Evolutionary conservation across 164 flowering plant genomes (phyloP), one percentile per base, ranked within the genome.

Genomic region (Kalanchoe fedtschenkoi): DNA sequence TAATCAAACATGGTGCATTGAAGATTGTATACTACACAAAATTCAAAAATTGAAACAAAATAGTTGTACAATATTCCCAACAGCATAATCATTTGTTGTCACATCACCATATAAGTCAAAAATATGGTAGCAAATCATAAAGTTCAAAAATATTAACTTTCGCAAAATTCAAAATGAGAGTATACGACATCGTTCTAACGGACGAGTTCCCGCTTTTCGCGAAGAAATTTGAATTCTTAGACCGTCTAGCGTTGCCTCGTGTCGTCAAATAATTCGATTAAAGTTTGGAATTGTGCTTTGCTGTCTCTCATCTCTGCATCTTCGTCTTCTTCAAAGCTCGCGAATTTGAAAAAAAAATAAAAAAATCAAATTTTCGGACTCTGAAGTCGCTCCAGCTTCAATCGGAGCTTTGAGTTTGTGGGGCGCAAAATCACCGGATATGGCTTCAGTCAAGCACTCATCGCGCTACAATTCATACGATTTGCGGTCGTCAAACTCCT

Each of bases 401-500:
- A 17, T 19, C 21, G 42, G 17, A 61, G 54, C 37, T n/a, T 6
- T 28, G 5, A 5, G 10, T 21, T 9, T 51, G 0, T 19, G 15
- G 1, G 54, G 11, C 17, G 37, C 56, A 13, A 51, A 35, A 21
- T 47, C 58, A 55, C 29, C 39, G 2, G 9, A 42, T 60, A 84
- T 84, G 89, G 75, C 88, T 14, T 66, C 80, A 5, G 58, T 59
- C 30, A 83, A 76, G 68, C 64, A 79, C 10, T 68, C 86, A 0
- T 75, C 90, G 24, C 83, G 95, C 33, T 90, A 86, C 78, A 64
- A 70, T 34, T 71, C 86, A 10, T 81, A 76, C 72, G 84, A 85
- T 29, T 55, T 82, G 0, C 78, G 84, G 35, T 81, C 96, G 44
- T 81, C 91, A 3, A 51, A 78, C 2, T 77, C 86, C 2, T 78